A percentile compares a stretch with the other conserved stretches of the same genome.
Evolutionary conservation across 768 basidiomycete genomes (phyloP).

Genomic region (Agrocybe pediades): DNA sequence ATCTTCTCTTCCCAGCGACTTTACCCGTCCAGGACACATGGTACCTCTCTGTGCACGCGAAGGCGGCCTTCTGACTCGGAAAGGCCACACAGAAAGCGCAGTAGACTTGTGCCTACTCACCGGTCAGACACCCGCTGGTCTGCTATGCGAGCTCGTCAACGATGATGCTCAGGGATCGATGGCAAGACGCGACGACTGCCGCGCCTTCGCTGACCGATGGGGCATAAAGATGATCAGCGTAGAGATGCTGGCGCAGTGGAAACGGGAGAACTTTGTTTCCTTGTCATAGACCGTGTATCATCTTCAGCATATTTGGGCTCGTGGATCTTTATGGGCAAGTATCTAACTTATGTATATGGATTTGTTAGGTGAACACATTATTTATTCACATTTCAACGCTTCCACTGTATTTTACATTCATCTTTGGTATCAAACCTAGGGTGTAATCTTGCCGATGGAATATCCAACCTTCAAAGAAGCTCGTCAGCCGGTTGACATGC

Average conservation of each 20-base stretch:
- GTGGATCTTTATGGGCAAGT: not conserved
- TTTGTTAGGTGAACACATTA: not conserved
- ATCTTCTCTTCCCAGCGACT: conserved; percentile 58
- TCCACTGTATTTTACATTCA: conserved; percentile 1
- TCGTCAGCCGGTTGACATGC: not conserved
- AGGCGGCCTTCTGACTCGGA: conserved; percentile 84
- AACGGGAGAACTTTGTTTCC: conserved; percentile 31
- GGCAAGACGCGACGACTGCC: conserved; percentile 94
- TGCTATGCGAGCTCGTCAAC: conserved; percentile 95
- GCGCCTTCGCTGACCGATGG: conserved; percentile 87
- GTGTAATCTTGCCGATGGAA: conserved; percentile 31
- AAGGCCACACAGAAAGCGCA: conserved; percentile 92
- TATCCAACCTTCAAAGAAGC: conserved; percentile 33
- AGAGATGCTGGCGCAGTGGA: conserved; percentile 70
- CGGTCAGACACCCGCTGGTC: conserved; percentile 67
- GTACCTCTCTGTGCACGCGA: conserved; percentile 87
- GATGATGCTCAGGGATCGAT: conserved; percentile 87
- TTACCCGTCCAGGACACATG: conserved; percentile 93
- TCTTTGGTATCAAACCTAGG: conserved; percentile 1
- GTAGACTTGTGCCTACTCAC: conserved; percentile 87
- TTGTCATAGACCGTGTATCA: not conserved
- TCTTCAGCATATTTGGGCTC: not conserved
- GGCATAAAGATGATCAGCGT: conserved; percentile 95
- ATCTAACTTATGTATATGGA: not conserved
- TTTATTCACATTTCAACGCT: not conserved